phyloP scores from a whole-genome alignment of 352 stramenopile genomes.

The Saprolegnia parasitica region DNA sequence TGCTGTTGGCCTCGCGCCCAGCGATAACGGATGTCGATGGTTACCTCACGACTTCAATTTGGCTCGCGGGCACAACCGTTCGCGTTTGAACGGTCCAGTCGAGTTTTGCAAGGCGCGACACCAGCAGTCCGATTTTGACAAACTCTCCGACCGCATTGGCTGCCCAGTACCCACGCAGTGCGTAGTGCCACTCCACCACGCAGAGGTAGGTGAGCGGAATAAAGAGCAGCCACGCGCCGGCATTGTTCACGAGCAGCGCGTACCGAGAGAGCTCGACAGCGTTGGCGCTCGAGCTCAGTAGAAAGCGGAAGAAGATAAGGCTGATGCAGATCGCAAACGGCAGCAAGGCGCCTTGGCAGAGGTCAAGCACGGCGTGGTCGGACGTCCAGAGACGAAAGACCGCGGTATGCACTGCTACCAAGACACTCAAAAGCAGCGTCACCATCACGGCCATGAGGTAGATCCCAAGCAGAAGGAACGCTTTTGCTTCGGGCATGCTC shows the following conservation, averaged over 20 bases:
- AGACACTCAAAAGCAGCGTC: not conserved
- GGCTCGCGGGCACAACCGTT: too few relatives aligned
- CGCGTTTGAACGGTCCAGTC: not conserved
- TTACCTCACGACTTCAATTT: too few relatives aligned
- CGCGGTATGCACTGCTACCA: not conserved
- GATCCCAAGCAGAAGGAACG: not conserved
- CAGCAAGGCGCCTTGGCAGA: not conserved
- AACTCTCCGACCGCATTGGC: conserved; percentile 9
- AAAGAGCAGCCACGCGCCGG: conserved; percentile 14
- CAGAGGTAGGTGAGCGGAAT: conserved; percentile 16
- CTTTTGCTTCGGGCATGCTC: not conserved
- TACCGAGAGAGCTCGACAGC: conserved; percentile 2
- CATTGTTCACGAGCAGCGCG: conserved; percentile 5
- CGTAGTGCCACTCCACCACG: not conserved
- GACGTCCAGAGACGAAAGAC: not conserved
- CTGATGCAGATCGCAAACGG: not conserved
- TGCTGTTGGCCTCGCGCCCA: too few relatives aligned
- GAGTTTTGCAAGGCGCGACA: not conserved
- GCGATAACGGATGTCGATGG: too few relatives aligned
- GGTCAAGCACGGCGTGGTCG: not conserved
- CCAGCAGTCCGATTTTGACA: conserved; percentile 6
- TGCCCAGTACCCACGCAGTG: conserved; percentile 6
- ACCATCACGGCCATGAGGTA: not conserved
- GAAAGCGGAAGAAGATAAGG: conserved; percentile 7
- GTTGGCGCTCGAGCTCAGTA: conserved; percentile 9